Percentiles rank a stretch among this genome's conserved stretches.
Conservation (phyloP, 2,329 filamentous ascomycete genomes). For the Fusarium humuli region DNA sequence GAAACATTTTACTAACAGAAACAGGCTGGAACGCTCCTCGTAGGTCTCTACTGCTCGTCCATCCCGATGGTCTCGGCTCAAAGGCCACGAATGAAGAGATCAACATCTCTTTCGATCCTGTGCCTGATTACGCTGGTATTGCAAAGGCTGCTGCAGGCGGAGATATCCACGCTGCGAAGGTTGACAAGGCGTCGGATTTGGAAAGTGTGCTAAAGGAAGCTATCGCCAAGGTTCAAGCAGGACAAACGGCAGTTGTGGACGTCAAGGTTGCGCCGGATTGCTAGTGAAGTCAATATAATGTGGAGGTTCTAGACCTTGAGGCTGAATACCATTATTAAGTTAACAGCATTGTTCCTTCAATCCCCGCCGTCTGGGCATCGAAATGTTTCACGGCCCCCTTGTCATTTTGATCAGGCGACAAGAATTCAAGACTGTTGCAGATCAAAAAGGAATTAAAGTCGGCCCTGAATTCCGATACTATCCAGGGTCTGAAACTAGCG, state of each 20-base stretch:
- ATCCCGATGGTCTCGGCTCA: slow-evolving; percentile 67
- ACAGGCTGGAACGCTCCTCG: slow-evolving; percentile 70
- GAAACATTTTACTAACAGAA: slow-evolving; percentile 11
- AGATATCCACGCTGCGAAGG: slow-evolving; percentile 61
- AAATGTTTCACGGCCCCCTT: slow-evolving; percentile 9
- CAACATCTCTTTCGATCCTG: slow-evolving; percentile 70
- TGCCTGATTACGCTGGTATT: slow-evolving; percentile 69
- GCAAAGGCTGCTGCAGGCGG: slow-evolving; percentile 70
- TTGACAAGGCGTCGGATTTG: slow-evolving; percentile 60
- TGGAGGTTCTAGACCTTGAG: background rate
- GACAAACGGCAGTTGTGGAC: slow-evolving; percentile 66
- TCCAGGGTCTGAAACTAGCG: slow-evolving; percentile 10
- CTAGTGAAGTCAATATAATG: slow-evolving; percentile 42
- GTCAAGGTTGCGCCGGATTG: slow-evolving; percentile 62
- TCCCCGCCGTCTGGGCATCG: background rate
- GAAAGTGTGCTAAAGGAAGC: slow-evolving; percentile 62
- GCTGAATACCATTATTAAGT: background rate
- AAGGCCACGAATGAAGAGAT: slow-evolving; percentile 70
- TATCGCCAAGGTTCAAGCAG: slow-evolving; percentile 62
- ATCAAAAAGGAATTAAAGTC: background rate
- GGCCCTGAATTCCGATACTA: slow-evolving; percentile 2
- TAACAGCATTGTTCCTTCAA: background rate
- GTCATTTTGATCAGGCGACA: slow-evolving; percentile 20
- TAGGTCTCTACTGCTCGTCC: slow-evolving; percentile 66
- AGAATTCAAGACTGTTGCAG: background rate